A percentile compares a stretch with the other conserved stretches of the same genome.
Conservation (phyloP, 306 rosid species). For the Vigna unguiculata region DNA sequence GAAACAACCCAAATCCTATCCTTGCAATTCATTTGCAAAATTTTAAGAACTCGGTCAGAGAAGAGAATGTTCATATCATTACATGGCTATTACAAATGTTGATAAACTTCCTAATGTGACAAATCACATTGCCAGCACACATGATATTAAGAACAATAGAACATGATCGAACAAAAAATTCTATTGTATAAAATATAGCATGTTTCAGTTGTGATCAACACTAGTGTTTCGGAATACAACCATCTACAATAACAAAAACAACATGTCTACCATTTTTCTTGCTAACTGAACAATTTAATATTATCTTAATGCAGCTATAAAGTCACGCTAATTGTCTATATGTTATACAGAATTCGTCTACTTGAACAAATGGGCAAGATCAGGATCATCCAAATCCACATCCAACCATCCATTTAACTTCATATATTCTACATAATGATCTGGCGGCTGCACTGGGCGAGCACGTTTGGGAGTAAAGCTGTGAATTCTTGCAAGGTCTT, state of each 20-base stretch:
- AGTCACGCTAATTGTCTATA: neutral
- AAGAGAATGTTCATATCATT: neutral
- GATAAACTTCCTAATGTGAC: constrained; percentile 1
- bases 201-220: neutral
- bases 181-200: neutral
- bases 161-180: neutral
- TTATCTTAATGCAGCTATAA: neutral
- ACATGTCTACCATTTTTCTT: neutral
- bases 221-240: neutral
- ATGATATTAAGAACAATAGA: neutral
- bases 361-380: constrained; percentile 70
- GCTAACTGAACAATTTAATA: neutral
- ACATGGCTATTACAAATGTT: neutral
- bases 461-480: constrained; percentile 60
- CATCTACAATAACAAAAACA: neutral
- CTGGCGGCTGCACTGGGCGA: constrained; percentile 68
- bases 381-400: constrained; percentile 70
- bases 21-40: constrained; percentile 1
- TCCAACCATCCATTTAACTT: constrained; percentile 76
- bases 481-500: constrained; percentile 66
- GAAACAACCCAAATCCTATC: neutral
- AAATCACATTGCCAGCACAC: neutral
- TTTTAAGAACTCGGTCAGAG: neutral
- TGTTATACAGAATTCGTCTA: constrained; percentile 32
- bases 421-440: constrained; percentile 77